phyloP scores from a whole-genome alignment of 1,284 basidiomycete genomes.

The Rhodotorula sp. region DNA sequence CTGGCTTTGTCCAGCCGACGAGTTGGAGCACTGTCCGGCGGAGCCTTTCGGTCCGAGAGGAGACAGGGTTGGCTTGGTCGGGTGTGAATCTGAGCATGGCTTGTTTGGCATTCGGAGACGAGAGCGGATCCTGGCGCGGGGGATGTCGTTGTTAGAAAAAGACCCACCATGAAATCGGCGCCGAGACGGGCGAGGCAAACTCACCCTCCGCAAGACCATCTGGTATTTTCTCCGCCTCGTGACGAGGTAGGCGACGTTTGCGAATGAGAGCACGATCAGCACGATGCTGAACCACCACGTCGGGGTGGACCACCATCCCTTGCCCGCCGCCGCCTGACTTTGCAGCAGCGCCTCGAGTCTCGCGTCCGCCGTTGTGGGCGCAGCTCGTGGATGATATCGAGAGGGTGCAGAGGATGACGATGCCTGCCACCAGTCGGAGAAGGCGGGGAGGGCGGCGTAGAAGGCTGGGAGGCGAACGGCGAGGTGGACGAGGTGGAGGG shows the following conservation, averaged over 20 bases:
- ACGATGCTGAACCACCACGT: conserved; percentile 61
- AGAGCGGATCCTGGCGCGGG: conserved; percentile 36
- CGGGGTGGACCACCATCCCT: conserved; percentile 48
- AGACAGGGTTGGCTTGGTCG: background rate
- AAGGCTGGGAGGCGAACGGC: conserved; percentile 30
- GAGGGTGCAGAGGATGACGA: background rate
- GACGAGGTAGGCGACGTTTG: conserved; percentile 48
- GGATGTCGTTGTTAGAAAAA: too few species aligned
- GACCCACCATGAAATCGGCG: too few species aligned
- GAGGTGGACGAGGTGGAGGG: conserved; percentile 29
- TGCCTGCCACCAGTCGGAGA: conserved; percentile 5
- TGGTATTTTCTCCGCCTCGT: conserved; percentile 47
- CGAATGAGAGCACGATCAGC: conserved; percentile 44
- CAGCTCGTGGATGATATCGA: background rate
- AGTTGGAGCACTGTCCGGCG: background rate
- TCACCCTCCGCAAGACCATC: conserved; percentile 49
- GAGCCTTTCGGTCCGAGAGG: background rate
- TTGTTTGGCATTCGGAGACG: conserved; percentile 37
- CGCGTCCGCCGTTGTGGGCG: conserved; percentile 21
- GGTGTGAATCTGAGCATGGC: conserved; percentile 31
- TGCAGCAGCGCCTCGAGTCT: conserved; percentile 28
- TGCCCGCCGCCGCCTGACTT: background rate
- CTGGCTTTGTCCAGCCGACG: background rate
- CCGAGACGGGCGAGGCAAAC: too few species aligned
- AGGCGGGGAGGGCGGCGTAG: conserved; percentile 26